Conservation (phyloP, 306 rosid species). For the Lupinus albus region DNA sequence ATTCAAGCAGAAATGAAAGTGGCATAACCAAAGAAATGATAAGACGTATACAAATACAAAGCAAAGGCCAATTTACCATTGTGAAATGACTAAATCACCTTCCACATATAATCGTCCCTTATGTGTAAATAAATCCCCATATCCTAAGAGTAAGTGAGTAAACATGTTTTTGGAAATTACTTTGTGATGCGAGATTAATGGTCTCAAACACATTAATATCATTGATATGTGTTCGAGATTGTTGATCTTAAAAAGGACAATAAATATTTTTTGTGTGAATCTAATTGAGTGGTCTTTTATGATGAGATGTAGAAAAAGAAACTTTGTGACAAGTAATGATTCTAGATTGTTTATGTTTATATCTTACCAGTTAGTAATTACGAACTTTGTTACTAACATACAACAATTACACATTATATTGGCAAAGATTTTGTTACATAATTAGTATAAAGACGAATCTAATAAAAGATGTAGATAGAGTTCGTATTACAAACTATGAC, state of each 20-base stretch:
- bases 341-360: not conserved
- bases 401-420: not conserved
- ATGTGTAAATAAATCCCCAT: not conserved
- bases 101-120: constrained; percentile 2
- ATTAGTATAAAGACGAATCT: not conserved
- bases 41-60: constrained; percentile 11
- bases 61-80: not conserved
- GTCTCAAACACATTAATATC: too few relatives aligned
- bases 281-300: too few relatives aligned
- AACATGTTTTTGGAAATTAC: not conserved
- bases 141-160: not conserved
- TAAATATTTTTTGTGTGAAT: too few relatives aligned
- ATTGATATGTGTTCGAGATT: too few relatives aligned
- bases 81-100: constrained; percentile 20
- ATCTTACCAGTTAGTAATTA: not conserved
- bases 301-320: too few relatives aligned
- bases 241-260: too few relatives aligned
- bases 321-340: not conserved
- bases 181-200: too few relatives aligned
- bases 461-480: not conserved
- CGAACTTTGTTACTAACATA: too few relatives aligned
- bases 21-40: constrained; percentile 20
- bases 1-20: constrained; percentile 27
- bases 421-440: not conserved
- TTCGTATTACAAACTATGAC: constrained; percentile 8